A percentile compares a stretch with the other conserved stretches of the same genome.
phyloP scores from a whole-genome alignment of 192 early-diverging fungal species.

The Piromyces finnis region DNA sequence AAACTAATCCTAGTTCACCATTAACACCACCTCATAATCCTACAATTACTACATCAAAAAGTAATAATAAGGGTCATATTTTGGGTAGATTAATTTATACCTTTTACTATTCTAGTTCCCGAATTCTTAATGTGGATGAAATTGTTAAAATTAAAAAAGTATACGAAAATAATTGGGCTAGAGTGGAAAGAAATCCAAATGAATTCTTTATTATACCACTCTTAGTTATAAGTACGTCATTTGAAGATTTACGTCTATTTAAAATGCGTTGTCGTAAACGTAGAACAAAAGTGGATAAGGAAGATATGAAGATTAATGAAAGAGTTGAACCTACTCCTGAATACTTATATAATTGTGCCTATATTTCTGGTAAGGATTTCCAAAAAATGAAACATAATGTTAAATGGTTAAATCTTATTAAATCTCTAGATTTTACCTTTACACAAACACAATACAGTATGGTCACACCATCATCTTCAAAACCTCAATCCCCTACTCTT shows the following conservation, averaged over 20 bases:
- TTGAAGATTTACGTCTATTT: background rate
- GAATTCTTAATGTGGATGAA: background rate
- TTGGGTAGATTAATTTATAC: background rate
- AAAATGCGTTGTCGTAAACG: background rate
- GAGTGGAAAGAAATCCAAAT: background rate
- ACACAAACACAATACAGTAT: background rate
- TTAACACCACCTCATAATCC: background rate
- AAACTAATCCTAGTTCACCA: too few species aligned
- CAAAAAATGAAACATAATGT: background rate
- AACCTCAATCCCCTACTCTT: background rate
- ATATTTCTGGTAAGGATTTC: background rate
- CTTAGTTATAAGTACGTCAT: background rate
- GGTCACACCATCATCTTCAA: background rate
- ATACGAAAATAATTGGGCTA: background rate
- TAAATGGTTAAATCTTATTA: background rate
- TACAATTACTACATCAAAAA: background rate
- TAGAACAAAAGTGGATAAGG: background rate
- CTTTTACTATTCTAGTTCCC: background rate
- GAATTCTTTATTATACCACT: background rate
- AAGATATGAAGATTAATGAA: background rate
- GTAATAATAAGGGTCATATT: background rate
- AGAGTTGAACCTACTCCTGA: background rate
- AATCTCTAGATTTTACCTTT: background rate
- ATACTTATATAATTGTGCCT: background rate
- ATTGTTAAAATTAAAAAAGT: background rate